Conservation (phyloP, 2,329 filamentous ascomycete species). For the Saccharata proteae region DNA sequence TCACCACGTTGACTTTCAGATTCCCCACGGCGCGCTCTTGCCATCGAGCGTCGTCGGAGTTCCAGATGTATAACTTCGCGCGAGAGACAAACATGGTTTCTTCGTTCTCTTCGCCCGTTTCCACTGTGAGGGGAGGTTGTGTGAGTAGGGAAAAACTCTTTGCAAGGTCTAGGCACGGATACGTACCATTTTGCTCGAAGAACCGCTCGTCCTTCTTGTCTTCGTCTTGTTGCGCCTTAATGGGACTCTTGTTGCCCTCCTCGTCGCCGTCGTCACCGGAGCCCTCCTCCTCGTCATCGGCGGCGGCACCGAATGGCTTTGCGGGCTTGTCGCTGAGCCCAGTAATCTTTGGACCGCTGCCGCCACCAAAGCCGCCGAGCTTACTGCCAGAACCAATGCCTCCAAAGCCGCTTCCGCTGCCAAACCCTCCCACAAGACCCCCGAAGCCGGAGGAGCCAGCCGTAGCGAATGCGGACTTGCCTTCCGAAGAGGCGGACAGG, state of each 20-base stretch:
- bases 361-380: constrained; percentile 59
- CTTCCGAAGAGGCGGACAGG: constrained; percentile 4
- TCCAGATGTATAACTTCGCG: constrained; percentile 75
- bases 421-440: constrained; percentile 22
- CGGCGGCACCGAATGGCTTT: constrained; percentile 67
- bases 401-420: constrained; percentile 24
- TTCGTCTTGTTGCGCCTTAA: constrained; percentile 14
- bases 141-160: constrained; percentile 2
- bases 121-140: no score
- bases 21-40: constrained; percentile 79
- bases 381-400: constrained; percentile 26
- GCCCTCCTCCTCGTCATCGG: constrained; percentile 47
- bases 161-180: neutral
- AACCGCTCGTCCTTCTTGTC: constrained; percentile 53
- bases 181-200: constrained; percentile 52
- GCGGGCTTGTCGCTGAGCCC: constrained; percentile 46
- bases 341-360: constrained; percentile 35
- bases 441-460: constrained; percentile 6
- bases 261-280: constrained; percentile 39
- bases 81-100: constrained; percentile 61
- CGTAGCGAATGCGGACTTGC: constrained; percentile 9
- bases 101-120: constrained; percentile 82
- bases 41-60: constrained; percentile 56
- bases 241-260: constrained; percentile 15
- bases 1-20: constrained; percentile 60